Conservation (phyloP, 768 basidiomycete genomes). For the Lactarius evosmus region DNA sequence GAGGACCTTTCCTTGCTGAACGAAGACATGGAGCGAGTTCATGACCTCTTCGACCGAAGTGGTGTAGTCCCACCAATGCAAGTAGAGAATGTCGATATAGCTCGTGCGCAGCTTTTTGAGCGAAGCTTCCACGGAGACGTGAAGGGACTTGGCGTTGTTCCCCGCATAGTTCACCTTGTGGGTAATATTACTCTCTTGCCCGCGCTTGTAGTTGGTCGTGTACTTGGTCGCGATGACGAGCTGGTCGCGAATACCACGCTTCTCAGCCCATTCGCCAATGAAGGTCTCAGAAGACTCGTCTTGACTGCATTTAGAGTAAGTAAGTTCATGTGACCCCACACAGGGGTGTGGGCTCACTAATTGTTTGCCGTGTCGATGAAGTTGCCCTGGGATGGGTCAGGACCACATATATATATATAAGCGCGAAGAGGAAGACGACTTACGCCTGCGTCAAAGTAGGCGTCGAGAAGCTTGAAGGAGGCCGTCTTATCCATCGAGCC, state of each 20-base stretch:
- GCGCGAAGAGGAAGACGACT: constrained; percentile 35
- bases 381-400: constrained; percentile 45
- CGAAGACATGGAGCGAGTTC: constrained; percentile 50
- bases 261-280: constrained; percentile 51
- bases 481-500: constrained; percentile 45
- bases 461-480: constrained; percentile 46
- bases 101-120: constrained; percentile 46
- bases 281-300: constrained; percentile 54
- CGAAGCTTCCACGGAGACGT: constrained; percentile 40
- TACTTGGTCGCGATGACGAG: constrained; percentile 47
- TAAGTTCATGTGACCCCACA: not conserved
- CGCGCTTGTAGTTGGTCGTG: constrained; percentile 27
- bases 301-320: constrained; percentile 37
- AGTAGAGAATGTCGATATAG: constrained; percentile 48
- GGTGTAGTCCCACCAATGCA: constrained; percentile 51
- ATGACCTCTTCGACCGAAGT: constrained; percentile 56
- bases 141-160: constrained; percentile 44
- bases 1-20: constrained; percentile 48
- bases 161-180: constrained; percentile 38
- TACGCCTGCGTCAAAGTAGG: constrained; percentile 45
- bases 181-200: constrained; percentile 24
- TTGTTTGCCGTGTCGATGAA: constrained; percentile 48
- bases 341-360: constrained; percentile 35
- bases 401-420: constrained; percentile 32
- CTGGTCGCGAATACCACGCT: constrained; percentile 44